Conservation (phyloP, 352 stramenopile species). For the Stephanocyclus meneghinianus region DNA sequence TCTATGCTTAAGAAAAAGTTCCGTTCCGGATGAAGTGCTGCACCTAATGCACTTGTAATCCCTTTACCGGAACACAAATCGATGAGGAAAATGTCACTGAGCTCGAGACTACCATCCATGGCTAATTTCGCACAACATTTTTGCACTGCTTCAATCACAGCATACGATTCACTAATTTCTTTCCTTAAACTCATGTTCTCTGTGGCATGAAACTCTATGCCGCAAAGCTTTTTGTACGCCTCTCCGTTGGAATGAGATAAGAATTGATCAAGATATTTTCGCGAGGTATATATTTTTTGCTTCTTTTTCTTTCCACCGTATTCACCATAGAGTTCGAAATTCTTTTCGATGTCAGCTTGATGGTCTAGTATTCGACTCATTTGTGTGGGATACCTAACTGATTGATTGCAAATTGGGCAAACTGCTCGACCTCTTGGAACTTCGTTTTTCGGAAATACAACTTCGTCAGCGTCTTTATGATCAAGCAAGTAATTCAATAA, state of each 20-base stretch:
- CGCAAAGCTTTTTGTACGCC: constrained; percentile 28
- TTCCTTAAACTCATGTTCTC: constrained; percentile 42
- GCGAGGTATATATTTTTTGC: constrained; percentile 16
- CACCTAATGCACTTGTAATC: constrained; percentile 36
- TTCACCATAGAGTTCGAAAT: not conserved
- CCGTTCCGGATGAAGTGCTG: constrained; percentile 20
- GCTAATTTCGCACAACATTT: constrained; percentile 16
- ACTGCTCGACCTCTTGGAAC: not conserved
- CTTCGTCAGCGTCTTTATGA: not conserved
- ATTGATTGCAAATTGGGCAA: constrained; percentile 30
- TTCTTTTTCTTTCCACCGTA: constrained; percentile 17
- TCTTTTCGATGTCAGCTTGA: constrained; percentile 22
- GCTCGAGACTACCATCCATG: not conserved
- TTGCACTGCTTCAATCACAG: constrained; percentile 37
- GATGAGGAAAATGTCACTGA: constrained; percentile 32
- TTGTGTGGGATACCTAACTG: constrained; percentile 30
- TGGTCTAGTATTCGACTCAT: constrained; percentile 20
- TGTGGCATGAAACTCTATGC: constrained; percentile 35
- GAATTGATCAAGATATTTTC: constrained; percentile 45
- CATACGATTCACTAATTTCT: constrained; percentile 34
- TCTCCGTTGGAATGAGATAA: constrained; percentile 20
- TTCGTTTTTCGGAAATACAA: not conserved
- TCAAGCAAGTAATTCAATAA: not conserved
- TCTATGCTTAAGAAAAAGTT: constrained; percentile 37
- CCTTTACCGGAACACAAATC: constrained; percentile 44